Conservation (phyloP, 1,284 basidiomycete species). For the Ceratobasidium sp. region DNA sequence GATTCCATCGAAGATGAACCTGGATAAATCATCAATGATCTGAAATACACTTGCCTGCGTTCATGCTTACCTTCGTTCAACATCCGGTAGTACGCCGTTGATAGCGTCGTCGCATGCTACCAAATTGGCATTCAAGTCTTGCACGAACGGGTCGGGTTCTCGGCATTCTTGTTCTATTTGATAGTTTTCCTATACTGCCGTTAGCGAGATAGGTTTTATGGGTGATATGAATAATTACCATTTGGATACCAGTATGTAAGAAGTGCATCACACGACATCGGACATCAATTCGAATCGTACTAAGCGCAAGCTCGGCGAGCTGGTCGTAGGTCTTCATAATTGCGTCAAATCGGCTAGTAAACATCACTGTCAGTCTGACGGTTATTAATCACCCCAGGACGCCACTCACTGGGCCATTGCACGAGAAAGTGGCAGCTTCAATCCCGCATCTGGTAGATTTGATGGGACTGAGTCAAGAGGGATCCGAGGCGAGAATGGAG, state of each 20-base stretch:
- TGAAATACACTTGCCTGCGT: neutral
- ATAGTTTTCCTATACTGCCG: constrained; percentile 73
- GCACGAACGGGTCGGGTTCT: constrained; percentile 90
- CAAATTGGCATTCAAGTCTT: constrained; percentile 86
- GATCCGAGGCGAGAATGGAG: constrained; percentile 59
- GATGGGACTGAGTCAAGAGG: constrained; percentile 47
- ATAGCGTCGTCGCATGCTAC: constrained; percentile 78
- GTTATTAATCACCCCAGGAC: neutral
- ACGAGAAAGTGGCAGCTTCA: constrained; percentile 77
- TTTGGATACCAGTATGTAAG: constrained; percentile 76
- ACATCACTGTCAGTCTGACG: constrained; percentile 37
- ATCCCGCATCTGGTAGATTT: constrained; percentile 55
- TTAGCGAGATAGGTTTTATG: neutral
- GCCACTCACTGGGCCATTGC: constrained; percentile 84
- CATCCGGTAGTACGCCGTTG: constrained; percentile 63
- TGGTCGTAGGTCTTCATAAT: constrained; percentile 89
- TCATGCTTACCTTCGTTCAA: constrained; percentile 67
- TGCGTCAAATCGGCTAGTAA: constrained; percentile 81
- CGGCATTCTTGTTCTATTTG: constrained; percentile 78
- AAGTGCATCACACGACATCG: constrained; percentile 86
- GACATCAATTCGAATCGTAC: constrained; percentile 88
- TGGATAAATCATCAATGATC: constrained; percentile 46
- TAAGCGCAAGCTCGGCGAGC: constrained; percentile 83
- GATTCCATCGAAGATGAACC: constrained; percentile 88
- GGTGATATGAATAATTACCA: constrained; percentile 56